Evolutionary conservation across 768 basidiomycete genomes (phyloP).

Genomic region (Lepiota venenata): DNA sequence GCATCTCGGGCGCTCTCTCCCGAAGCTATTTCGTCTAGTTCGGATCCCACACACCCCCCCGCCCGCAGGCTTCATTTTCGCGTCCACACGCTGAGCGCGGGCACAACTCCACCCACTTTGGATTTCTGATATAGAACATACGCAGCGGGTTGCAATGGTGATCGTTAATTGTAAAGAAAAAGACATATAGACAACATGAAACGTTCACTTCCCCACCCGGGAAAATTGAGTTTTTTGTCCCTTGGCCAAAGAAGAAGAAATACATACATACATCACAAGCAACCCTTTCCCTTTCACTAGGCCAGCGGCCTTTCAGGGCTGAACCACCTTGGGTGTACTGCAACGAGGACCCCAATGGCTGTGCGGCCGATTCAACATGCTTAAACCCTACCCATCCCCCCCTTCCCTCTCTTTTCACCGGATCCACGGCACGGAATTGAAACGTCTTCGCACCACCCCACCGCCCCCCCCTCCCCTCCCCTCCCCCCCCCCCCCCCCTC

Average conservation of each 20-base stretch:
- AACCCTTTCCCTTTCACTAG: no score
- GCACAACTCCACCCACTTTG: neutral
- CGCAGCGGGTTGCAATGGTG: constrained; percentile 8
- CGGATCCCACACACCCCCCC: neutral
- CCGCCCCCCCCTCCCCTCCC: no score
- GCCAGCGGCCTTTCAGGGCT: neutral
- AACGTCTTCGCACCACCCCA: no score
- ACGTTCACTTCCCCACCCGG: constrained; percentile 3
- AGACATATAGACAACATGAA: neutral
- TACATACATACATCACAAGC: no score
- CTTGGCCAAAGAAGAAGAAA: no score
- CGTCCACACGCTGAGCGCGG: constrained; percentile 1
- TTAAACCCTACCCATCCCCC: constrained; percentile 9
- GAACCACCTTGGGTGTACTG: constrained; percentile 1
- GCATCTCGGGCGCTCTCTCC: neutral
- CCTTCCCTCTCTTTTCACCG: neutral
- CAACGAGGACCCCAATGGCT: neutral
- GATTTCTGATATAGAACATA: constrained; percentile 11
- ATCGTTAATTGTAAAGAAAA: constrained; percentile 3
- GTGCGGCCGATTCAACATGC: neutral
- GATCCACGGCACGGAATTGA: constrained; percentile 7
- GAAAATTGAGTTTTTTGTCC: constrained; percentile 8
- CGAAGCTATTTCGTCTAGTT: neutral
- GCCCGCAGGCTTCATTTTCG: no score
- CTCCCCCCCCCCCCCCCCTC: neutral